These are phyloP conservation scores for Suillus weaverae DNA, from an alignment of 768 basidiomycete genomes.

Conservation along the genomic window DNA sequence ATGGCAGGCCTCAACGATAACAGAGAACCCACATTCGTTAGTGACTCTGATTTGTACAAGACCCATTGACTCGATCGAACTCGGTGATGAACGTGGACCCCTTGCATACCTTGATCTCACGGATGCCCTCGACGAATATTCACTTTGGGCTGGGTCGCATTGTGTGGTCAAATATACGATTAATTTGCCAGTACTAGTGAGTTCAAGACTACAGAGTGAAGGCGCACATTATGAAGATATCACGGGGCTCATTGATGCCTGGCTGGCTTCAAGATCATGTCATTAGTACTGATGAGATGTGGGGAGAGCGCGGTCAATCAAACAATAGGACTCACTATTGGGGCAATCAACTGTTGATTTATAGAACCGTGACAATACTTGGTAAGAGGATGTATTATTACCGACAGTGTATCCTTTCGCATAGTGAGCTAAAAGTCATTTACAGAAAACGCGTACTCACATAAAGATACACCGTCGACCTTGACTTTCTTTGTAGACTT, in stretches of 20 bases:
- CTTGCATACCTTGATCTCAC: not conserved
- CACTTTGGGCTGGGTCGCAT: not conserved
- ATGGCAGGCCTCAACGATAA: not conserved
- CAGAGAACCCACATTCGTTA: not conserved
- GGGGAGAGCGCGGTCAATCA: not conserved
- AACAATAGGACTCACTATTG: not conserved
- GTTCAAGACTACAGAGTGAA: not conserved
- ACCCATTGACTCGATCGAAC: not conserved
- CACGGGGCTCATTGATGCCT: not conserved
- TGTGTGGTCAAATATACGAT: not conserved
- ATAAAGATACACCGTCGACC: conserved; percentile 24
- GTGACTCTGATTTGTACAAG: not conserved
- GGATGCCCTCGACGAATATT: not conserved
- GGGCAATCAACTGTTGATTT: too few species aligned
- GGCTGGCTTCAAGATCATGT: not conserved
- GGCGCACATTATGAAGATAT: not conserved
- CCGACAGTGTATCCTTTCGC: conserved; percentile 29
- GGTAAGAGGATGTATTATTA: not conserved
- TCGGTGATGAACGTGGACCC: not conserved
- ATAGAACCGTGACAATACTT: not conserved
- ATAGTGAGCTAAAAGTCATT: conserved; percentile 36
- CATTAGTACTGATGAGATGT: not conserved
- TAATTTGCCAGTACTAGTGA: not conserved
- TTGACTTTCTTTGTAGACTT: conserved; percentile 42
- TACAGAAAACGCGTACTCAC: conserved; percentile 28